phyloP scores from a whole-genome alignment of 257 asterid species.

The Fraxinus pennsylvanica region DNA sequence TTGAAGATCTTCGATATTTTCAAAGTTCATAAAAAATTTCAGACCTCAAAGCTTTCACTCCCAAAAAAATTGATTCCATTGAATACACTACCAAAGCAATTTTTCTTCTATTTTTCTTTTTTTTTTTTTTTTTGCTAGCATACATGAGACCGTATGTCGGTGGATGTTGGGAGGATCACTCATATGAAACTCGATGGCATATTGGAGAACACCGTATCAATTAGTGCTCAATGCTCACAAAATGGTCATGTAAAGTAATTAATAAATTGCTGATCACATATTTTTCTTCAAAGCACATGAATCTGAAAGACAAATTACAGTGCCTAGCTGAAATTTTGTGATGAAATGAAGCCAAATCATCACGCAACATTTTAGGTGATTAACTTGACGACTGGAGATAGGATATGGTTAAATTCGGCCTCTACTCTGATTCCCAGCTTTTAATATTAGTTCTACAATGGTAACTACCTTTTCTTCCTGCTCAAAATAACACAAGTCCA shows the following conservation, averaged over 20 bases:
- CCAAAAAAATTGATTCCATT: background rate
- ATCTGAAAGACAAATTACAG: background rate
- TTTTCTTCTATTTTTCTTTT: background rate
- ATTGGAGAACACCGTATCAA: background rate
- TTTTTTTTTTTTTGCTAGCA: background rate
- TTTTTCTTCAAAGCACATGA: background rate
- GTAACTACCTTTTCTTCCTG: background rate
- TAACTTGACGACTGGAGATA: background rate
- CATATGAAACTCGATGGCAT: background rate
- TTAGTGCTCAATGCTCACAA: background rate
- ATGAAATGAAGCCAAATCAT: conserved; percentile 10
- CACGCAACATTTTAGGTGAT: background rate
- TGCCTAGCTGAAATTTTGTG: background rate
- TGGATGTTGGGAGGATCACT: background rate
- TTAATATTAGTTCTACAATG: background rate
- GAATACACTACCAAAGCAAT: background rate
- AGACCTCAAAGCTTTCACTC: background rate
- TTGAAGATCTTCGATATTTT: background rate
- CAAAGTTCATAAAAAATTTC: background rate
- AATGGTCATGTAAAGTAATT: background rate
- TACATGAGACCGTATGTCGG: background rate
- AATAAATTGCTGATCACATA: background rate
- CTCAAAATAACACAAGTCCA: background rate
- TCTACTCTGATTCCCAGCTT: background rate
- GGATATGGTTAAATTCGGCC: background rate